Percentiles rank a stretch among this genome's conserved stretches.
Conservation (phyloP, 208 protist genomes). For the Leishmania mexicana region DNA sequence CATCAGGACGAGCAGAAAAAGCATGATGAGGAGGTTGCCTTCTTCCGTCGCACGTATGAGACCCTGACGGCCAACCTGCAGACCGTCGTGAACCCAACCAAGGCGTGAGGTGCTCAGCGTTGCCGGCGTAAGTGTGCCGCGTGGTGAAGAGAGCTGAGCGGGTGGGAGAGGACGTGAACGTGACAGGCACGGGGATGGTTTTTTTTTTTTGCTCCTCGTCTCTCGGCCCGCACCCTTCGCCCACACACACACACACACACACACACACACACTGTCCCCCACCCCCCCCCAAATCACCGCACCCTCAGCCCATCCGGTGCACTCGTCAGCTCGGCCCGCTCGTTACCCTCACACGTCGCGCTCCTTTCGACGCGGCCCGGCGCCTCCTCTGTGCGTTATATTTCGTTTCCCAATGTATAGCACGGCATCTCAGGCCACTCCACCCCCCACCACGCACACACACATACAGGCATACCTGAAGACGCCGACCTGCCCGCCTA, state of each 20-base stretch:
- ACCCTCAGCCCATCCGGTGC: not conserved
- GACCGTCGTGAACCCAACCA: constrained; percentile 88
- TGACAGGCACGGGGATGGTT: not conserved
- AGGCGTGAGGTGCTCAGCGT: constrained; percentile 33
- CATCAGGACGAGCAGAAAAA: constrained; percentile 94
- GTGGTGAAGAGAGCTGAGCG: not conserved
- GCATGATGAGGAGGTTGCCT: constrained; percentile 96
- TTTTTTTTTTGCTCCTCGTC: not conserved
- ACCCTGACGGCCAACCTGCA: constrained; percentile 94
- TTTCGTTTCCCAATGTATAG: not conserved
- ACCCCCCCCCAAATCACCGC: not conserved
- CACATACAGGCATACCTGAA: not conserved
- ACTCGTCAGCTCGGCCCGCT: not conserved
- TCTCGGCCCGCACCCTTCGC: not conserved
- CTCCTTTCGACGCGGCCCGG: not conserved
- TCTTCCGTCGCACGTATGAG: constrained; percentile 95
- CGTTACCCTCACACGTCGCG: not conserved
- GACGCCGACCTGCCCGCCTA: not conserved
- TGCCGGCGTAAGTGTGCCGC: not conserved
- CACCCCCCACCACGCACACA: not conserved
- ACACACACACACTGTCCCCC: not conserved
- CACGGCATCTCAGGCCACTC: not conserved
- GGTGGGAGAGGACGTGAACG: not conserved
- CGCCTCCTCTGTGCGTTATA: not conserved
- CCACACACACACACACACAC: not conserved